Evolutionary conservation across 345 rosid genomes (phyloP), one percentile per base, ranked within the genome.

Genomic region (Viola odorata): DNA sequence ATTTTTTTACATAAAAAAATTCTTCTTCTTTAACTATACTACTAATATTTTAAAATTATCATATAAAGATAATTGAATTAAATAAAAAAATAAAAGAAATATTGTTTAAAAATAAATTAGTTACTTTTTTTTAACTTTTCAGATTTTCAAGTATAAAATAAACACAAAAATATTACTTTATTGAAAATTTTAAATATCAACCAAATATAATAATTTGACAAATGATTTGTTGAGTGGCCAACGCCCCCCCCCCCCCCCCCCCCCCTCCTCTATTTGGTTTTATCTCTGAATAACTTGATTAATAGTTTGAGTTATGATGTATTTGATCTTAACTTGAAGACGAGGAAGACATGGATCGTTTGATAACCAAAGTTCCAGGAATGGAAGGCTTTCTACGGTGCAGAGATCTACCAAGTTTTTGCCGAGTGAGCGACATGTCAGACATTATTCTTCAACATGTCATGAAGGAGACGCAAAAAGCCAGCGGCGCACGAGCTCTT

Each of bases 371-470:
- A 1, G 77, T 85, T 0, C 69, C 77, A 0, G 84, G 86, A 6
- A 83, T 77, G 81, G 82, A 81, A 53, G 59, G 50, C 4, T 74
- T 77, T 37, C 71, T 83, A 3, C 61, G 84, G 5, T 57, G 77
- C 61, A 61, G 88, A 59, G 88, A 82, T 62, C 83, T 85, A 13
- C 86, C 91, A 0, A 69, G 78, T 37, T 63, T 70, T 45, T 81
- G 83, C 66, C 66, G 81, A 50, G 69, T 12, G 0, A 38, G 40
- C 5, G 80, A 82, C 50, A 3, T 69, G 8, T 41, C 48, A 0
- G 64, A 76, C n/a, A 60, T 68, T 0, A 0, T 0, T 6, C 55
- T 69, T 6, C 77, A 71, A 40, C 13, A 59, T 7, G 3, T 75
- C 0, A 60, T 47, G 4, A 64, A 56, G 8, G 66, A 68, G 70